A percentile compares a stretch with the other conserved stretches of the same genome.
phyloP scores from a whole-genome alignment of 2,329 filamentous ascomycete species.

The Dactylellina haptotyla region DNA sequence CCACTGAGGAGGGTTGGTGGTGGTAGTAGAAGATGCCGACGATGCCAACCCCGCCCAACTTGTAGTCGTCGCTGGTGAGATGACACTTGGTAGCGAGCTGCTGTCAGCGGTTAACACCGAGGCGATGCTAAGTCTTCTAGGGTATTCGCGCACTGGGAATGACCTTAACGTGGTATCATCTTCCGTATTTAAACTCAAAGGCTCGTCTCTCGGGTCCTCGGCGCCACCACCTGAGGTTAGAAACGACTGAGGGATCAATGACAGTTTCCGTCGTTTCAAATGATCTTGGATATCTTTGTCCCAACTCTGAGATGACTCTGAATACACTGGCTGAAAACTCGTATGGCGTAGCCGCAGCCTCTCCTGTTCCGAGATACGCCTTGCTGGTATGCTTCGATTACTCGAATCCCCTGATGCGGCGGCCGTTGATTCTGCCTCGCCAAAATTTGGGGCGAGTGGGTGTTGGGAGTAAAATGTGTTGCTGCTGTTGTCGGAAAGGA shows the following conservation, averaged over 20 bases:
- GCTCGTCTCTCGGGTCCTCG: slow-evolving; percentile 37
- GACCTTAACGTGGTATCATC: slow-evolving; percentile 50
- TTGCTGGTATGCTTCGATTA: slow-evolving; percentile 29
- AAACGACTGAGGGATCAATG: slow-evolving; percentile 23
- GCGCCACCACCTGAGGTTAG: not conserved
- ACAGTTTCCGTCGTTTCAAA: slow-evolving; percentile 41
- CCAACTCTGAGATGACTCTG: slow-evolving; percentile 21
- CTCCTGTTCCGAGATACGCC: slow-evolving; percentile 49
- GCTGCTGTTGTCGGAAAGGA: slow-evolving; percentile 48
- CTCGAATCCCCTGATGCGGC: slow-evolving; percentile 21
- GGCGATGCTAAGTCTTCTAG: slow-evolving; percentile 52
- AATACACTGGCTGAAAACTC: slow-evolving; percentile 27
- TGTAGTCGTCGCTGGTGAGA: slow-evolving; percentile 46
- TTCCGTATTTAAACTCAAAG: slow-evolving; percentile 39
- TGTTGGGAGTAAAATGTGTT: slow-evolving; percentile 47
- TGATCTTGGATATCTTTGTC: slow-evolving; percentile 46
- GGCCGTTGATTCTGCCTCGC: slow-evolving; percentile 15
- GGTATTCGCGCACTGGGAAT: slow-evolving; percentile 49
- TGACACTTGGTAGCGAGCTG: slow-evolving; percentile 46
- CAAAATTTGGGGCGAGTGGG: slow-evolving; percentile 39
- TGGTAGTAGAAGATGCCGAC: slow-evolving; percentile 46
- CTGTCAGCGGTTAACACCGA: slow-evolving; percentile 52
- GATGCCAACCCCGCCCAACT: slow-evolving; percentile 49
- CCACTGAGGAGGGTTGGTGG: slow-evolving; percentile 51
- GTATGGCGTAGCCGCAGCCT: slow-evolving; percentile 36